Conservation (phyloP, 805 yeast species). For the Metschnikowia bowlesiae region DNA sequence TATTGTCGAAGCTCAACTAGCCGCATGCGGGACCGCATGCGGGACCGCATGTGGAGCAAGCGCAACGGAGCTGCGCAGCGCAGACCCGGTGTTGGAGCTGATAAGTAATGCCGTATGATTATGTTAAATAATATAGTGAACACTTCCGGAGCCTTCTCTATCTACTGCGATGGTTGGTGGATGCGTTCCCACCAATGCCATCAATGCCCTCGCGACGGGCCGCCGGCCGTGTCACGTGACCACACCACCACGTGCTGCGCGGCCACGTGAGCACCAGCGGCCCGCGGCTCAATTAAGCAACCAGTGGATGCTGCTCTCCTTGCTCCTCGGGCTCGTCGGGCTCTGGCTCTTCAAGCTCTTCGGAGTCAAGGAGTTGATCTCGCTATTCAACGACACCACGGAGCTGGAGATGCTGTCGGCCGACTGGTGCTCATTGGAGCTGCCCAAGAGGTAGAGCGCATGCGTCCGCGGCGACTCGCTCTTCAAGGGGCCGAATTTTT, state of each 20-base stretch:
- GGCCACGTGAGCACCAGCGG: too few relatives aligned
- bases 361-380: not conserved
- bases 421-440: not conserved
- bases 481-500: slow-evolving; percentile 2
- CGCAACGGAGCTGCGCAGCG: too few relatives aligned
- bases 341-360: not conserved
- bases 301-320: slow-evolving; percentile 4
- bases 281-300: not conserved
- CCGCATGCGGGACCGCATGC: too few relatives aligned
- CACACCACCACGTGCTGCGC: too few relatives aligned
- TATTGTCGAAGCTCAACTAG: slow-evolving; percentile 15
- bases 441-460: not conserved
- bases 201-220: too few relatives aligned
- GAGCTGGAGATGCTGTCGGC: not conserved
- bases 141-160: slow-evolving; percentile 1
- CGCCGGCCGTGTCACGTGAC: too few relatives aligned
- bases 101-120: slow-evolving; percentile 1
- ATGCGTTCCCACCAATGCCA: too few relatives aligned
- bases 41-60: too few relatives aligned
- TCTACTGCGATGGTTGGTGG: not conserved
- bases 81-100: not conserved
- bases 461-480: slow-evolving; percentile 1
- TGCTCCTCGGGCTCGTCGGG: not conserved
- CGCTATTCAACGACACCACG: not conserved
- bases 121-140: not conserved